Conservation (phyloP, 306 rosid genomes). For the Fragaria nilgerrensis region DNA sequence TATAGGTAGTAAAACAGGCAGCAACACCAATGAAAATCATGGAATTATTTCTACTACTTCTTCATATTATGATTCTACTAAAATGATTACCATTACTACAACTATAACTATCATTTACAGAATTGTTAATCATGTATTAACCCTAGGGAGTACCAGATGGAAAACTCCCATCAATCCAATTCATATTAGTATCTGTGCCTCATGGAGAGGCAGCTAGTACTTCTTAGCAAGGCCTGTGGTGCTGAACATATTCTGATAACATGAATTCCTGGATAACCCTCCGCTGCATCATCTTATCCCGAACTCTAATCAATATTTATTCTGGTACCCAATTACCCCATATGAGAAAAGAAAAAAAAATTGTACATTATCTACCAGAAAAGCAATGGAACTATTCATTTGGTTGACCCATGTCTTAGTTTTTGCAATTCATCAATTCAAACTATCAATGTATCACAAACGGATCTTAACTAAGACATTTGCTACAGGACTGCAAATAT, state of each 20-base stretch:
- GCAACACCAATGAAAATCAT: not conserved
- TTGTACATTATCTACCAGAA: not conserved
- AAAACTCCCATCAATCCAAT: not conserved
- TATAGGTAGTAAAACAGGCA: not conserved
- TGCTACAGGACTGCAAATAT: not conserved
- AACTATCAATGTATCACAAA: not conserved
- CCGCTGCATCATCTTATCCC: not conserved
- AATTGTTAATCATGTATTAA: not conserved
- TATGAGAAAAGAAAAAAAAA: not conserved
- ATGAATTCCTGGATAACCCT: not conserved
- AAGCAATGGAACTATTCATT: not conserved
- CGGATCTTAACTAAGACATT: not conserved
- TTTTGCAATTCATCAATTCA: not conserved
- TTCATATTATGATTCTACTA: not conserved
- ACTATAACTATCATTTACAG: not conserved
- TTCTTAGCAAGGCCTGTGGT: not conserved
- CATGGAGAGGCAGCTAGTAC: constrained; percentile 1
- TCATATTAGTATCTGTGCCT: not conserved
- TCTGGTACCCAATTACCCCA: not conserved
- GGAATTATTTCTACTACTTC: not conserved
- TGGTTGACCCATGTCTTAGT: not conserved
- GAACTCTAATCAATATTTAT: not conserved
- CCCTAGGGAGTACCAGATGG: not conserved
- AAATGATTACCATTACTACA: not conserved
- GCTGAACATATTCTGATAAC: not conserved